These are phyloP conservation scores for Marchantia polymorpha DNA, from an alignment of 225 moss, liverwort and hornwort genomes.

Conservation along the genomic window DNA sequence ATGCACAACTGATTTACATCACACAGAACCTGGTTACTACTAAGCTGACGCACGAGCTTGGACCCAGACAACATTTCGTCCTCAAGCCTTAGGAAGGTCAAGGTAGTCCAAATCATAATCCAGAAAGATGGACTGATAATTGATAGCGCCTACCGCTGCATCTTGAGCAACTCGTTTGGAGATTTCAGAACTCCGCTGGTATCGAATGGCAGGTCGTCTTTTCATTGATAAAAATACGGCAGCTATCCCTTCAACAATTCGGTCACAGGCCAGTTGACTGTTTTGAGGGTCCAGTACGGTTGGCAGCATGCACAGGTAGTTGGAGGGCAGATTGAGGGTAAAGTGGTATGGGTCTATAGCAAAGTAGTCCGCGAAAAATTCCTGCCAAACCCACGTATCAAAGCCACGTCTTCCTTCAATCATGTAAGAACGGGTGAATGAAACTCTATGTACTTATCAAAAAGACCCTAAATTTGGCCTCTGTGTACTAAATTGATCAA, in stretches of 20 bases:
- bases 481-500: too few species aligned
- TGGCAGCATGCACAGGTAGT: slow-evolving; percentile 93
- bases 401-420: not conserved
- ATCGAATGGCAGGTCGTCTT: slow-evolving; percentile 87
- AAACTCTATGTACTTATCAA: too few species aligned
- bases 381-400: slow-evolving; percentile 50
- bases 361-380: slow-evolving; percentile 93
- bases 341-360: slow-evolving; percentile 96
- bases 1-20: too few species aligned
- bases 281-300: slow-evolving; percentile 78
- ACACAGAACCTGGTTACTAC: too few species aligned
- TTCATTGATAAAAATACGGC: slow-evolving; percentile 90
- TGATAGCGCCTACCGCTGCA: slow-evolving; percentile 58
- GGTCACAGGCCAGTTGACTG: slow-evolving; percentile 85
- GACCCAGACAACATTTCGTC: too few species aligned
- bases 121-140: too few species aligned
- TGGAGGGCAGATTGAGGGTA: slow-evolving; percentile 86
- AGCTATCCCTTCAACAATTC: slow-evolving; percentile 93
- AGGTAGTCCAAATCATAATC: too few species aligned
- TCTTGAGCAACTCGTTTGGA: slow-evolving; percentile 84
- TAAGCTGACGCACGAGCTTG: too few species aligned
- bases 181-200: slow-evolving; percentile 92
- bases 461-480: not conserved
- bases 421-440: not conserved
- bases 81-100: not conserved